Percentiles rank a stretch among this genome's conserved stretches.
These are phyloP conservation scores for Cercospora sojina DNA, from an alignment of 2,329 filamentous ascomycete species.

Conservation along the genomic window DNA sequence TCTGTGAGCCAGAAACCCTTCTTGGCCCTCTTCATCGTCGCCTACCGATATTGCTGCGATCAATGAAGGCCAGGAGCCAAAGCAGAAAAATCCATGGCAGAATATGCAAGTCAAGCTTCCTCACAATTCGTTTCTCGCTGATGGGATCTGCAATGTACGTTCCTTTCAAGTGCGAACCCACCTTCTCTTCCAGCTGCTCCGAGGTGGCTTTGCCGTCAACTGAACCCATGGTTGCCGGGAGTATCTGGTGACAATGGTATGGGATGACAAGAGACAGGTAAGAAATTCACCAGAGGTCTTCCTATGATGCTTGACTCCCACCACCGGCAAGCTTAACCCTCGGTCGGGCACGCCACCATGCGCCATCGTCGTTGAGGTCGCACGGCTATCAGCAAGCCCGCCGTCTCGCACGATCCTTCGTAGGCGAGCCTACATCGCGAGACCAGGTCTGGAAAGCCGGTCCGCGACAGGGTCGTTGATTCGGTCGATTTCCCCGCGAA, in stretches of 20 bases:
- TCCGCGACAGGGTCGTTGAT: not conserved
- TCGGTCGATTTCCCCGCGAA: not conserved
- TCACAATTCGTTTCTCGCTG: slow-evolving; percentile 36
- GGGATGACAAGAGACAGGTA: not conserved
- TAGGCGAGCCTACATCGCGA: not conserved
- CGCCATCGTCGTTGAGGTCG: not conserved
- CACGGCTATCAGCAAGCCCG: not conserved
- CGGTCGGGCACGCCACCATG: not conserved
- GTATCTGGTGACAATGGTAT: not conserved
- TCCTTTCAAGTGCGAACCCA: not conserved
- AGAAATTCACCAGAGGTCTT: not conserved
- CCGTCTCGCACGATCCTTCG: not conserved
- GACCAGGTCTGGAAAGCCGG: not conserved
- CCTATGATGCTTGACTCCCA: not conserved
- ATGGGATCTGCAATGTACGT: slow-evolving; percentile 9
- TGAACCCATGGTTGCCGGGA: not conserved
- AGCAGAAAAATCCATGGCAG: slow-evolving; percentile 49
- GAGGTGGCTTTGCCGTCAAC: slow-evolving; percentile 13
- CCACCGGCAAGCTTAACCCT: not conserved
- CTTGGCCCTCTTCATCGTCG: not conserved
- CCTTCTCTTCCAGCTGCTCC: slow-evolving; percentile 19
- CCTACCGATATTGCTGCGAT: slow-evolving; percentile 39
- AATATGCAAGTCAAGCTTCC: slow-evolving; percentile 46
- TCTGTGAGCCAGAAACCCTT: not conserved
- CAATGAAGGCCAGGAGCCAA: slow-evolving; percentile 52